phyloP scores from a whole-genome alignment of 164 flowering plant genomes.

The Nymphaea colorata region DNA sequence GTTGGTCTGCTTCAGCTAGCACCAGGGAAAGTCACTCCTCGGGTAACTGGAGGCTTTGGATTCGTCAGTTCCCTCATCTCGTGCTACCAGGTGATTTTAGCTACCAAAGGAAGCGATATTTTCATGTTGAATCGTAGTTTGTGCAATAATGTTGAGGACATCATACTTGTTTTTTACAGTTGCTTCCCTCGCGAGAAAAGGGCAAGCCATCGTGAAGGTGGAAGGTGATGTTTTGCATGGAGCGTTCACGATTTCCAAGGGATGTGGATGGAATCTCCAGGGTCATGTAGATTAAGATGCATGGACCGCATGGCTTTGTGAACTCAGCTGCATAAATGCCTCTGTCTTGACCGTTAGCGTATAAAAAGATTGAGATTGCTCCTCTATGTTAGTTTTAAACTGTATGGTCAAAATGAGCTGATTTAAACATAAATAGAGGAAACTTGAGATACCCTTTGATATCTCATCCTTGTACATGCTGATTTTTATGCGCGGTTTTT shows the following conservation, averaged over 20 bases:
- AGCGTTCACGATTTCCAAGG: neutral
- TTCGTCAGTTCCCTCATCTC: slow-evolving; percentile 82
- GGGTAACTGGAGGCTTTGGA: slow-evolving; percentile 93
- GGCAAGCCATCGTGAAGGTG: slow-evolving; percentile 39
- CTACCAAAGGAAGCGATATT: neutral
- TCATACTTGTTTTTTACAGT: slow-evolving; percentile 22
- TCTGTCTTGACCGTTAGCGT: no score
- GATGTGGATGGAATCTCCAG: neutral
- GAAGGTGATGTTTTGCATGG: neutral
- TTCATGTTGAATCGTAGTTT: neutral
- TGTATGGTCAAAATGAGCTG: no score
- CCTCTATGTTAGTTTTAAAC: no score
- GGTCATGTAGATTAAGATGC: no score
- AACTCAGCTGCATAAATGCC: no score
- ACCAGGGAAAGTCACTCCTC: slow-evolving; percentile 87
- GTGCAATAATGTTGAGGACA: neutral
- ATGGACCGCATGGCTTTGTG: no score
- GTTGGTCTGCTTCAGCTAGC: slow-evolving; percentile 90
- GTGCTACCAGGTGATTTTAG: slow-evolving; percentile 74
- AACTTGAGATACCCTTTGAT: no score
- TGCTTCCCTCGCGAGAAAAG: slow-evolving; percentile 67
- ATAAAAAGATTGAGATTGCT: no score
- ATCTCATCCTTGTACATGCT: no score
- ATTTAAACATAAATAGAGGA: no score
- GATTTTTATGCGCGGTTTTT: no score